Conservation (phyloP, 192 early-diverging fungal species). For the Geranomyces michiganensis region DNA sequence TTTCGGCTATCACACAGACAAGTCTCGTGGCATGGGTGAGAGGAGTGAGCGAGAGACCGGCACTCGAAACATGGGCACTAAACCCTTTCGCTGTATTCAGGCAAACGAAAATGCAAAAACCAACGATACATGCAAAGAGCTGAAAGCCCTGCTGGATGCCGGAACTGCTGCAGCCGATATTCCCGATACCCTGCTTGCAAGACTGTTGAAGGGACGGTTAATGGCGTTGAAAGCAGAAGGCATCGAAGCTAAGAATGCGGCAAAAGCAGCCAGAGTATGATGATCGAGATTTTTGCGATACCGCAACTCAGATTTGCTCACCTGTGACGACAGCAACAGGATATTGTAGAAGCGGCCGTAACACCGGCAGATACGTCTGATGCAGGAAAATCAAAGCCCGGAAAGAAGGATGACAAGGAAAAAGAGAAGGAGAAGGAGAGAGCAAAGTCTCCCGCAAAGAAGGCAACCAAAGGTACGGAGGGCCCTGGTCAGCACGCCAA, state of each 20-base stretch:
- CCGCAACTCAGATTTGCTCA: no score
- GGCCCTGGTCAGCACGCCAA: no score
- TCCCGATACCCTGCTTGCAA: conserved; percentile 46
- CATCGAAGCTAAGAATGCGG: conserved; percentile 47
- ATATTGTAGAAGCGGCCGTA: conserved; percentile 24
- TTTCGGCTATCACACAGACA: conserved; percentile 40
- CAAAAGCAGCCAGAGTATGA: conserved; percentile 25
- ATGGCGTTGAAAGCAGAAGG: conserved; percentile 51
- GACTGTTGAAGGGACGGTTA: conserved; percentile 45
- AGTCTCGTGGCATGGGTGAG: conserved; percentile 52
- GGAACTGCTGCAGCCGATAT: conserved; percentile 37
- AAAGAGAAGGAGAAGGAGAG: conserved; percentile 36
- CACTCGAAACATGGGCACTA: neutral
- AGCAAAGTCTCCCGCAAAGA: conserved; percentile 37
- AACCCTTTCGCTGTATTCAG: conserved; percentile 12
- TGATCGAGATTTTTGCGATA: no score
- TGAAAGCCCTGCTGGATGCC: conserved; percentile 47
- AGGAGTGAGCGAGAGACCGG: neutral
- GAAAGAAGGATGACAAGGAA: conserved; percentile 40
- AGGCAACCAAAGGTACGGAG: conserved; percentile 40
- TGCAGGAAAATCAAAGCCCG: conserved; percentile 18
- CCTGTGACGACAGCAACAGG: conserved; percentile 17
- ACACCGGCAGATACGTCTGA: conserved; percentile 16
- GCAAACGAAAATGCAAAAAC: conserved; percentile 46
- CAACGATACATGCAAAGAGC: conserved; percentile 51